Evolutionary conservation across 495 filamentous ascomycete genomes (phyloP).

Genomic region (Aspergillus coremiiformis): DNA sequence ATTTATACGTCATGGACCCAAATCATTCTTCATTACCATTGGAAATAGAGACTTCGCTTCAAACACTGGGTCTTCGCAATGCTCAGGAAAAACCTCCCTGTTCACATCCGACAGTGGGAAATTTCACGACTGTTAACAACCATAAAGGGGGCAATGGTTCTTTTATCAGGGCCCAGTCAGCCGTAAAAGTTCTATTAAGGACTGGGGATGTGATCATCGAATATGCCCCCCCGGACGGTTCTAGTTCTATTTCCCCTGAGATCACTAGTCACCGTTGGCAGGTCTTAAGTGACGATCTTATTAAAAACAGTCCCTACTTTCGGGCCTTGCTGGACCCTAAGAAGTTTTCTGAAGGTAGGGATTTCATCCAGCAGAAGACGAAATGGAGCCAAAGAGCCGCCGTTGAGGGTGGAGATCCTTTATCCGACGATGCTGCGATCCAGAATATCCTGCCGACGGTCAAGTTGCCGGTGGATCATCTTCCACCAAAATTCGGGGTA

Average conservation of each 20-base stretch:
- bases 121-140: neutral
- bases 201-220: slow-evolving; percentile 34
- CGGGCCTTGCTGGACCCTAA: slow-evolving; percentile 37
- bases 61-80: neutral
- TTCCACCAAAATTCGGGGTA: slow-evolving; percentile 22
- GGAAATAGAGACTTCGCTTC: neutral
- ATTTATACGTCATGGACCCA: neutral
- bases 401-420: neutral
- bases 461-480: slow-evolving; percentile 17
- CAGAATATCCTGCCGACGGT: slow-evolving; percentile 22
- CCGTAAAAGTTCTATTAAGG: slow-evolving; percentile 16
- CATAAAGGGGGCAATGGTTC: neutral
- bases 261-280: slow-evolving; percentile 24
- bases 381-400: neutral
- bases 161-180: neutral
- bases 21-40: neutral
- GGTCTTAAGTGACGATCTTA: slow-evolving; percentile 27
- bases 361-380: slow-evolving; percentile 24
- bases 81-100: neutral
- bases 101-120: neutral
- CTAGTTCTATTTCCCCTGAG: neutral
- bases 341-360: slow-evolving; percentile 43
- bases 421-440: neutral
- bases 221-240: slow-evolving; percentile 16
- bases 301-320: slow-evolving; percentile 38